Percentiles rank a stretch among this genome's conserved stretches.
phyloP scores from a whole-genome alignment of 805 yeast species.

The Wickerhamomyces silvicola region DNA sequence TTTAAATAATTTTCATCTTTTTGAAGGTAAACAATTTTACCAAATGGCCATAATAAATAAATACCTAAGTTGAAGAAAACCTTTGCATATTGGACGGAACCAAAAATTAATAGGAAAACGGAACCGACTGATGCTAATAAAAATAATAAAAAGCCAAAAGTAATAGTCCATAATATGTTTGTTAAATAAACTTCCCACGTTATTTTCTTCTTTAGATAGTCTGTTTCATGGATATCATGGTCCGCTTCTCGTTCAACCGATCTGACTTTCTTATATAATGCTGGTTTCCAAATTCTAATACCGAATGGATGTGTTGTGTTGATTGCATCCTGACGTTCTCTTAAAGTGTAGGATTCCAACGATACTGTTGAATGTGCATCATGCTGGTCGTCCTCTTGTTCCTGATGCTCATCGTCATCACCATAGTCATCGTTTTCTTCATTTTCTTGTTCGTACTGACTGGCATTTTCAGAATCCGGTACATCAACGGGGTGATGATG shows the following conservation, averaged over 20 bases:
- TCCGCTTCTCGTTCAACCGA: constrained; percentile 90
- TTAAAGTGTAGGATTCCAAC: constrained; percentile 75
- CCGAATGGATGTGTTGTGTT: constrained; percentile 97
- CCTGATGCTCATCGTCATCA: constrained; percentile 9
- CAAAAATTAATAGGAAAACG: constrained; percentile 37
- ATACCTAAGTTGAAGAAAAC: constrained; percentile 55
- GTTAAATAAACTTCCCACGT: constrained; percentile 58
- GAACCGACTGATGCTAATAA: constrained; percentile 44
- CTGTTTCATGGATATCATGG: constrained; percentile 83
- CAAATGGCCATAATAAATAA: constrained; percentile 84
- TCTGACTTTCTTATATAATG: constrained; percentile 85
- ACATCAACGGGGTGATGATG: constrained; percentile 6
- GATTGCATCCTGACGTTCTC: constrained; percentile 94
- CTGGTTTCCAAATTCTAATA: constrained; percentile 98
- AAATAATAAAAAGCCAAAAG: constrained; percentile 63
- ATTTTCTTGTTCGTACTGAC: constrained; percentile 2
- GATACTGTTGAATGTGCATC: constrained; percentile 42
- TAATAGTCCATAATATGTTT: constrained; percentile 65
- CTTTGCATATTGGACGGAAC: constrained; percentile 52
- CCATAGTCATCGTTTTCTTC: constrained; percentile 13
- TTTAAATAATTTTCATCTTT: constrained; percentile 74
- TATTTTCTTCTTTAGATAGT: constrained; percentile 34
- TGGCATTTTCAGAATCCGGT: neutral
- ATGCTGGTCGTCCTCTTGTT: constrained; percentile 18
- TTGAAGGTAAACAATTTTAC: constrained; percentile 73